Conservation (phyloP, 2,329 filamentous ascomycete species). For the Coniella vitis region DNA sequence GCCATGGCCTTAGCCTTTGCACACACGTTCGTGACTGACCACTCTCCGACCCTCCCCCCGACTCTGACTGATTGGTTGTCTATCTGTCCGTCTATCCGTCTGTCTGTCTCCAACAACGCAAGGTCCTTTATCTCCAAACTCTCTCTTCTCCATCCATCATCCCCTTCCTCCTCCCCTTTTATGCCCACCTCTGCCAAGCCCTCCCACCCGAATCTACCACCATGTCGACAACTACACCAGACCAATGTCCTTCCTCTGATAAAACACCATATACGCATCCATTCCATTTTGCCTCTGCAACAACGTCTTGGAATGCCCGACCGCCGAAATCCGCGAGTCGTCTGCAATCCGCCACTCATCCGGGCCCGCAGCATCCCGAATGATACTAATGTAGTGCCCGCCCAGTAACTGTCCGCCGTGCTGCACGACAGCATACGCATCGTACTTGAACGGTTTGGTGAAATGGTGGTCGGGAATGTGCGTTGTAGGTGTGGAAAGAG, state of each 20-base stretch:
- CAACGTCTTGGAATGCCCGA: constrained; percentile 33
- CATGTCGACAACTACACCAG: constrained; percentile 1
- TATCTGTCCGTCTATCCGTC: too few species aligned
- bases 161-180: too few species aligned
- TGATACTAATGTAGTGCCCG: constrained; percentile 75
- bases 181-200: too few species aligned
- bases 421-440: constrained; percentile 78
- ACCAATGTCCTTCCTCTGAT: constrained; percentile 21
- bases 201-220: too few species aligned
- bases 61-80: too few species aligned
- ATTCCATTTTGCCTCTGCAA: constrained; percentile 26
- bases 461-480: constrained; percentile 35
- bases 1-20: too few species aligned
- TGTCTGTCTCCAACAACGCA: too few species aligned
- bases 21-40: too few species aligned
- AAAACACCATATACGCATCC: constrained; percentile 44
- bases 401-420: constrained; percentile 64
- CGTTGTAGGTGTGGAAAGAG: constrained; percentile 17
- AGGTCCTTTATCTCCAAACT: too few species aligned
- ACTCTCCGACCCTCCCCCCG: too few species aligned
- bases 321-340: constrained; percentile 38
- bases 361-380: constrained; percentile 43
- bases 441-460: constrained; percentile 61
- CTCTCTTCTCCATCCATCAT: too few species aligned
- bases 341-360: constrained; percentile 44